These are phyloP conservation scores for Neurospora tetrasperma DNA, from an alignment of 495 filamentous ascomycete species.

Conservation along the genomic window DNA sequence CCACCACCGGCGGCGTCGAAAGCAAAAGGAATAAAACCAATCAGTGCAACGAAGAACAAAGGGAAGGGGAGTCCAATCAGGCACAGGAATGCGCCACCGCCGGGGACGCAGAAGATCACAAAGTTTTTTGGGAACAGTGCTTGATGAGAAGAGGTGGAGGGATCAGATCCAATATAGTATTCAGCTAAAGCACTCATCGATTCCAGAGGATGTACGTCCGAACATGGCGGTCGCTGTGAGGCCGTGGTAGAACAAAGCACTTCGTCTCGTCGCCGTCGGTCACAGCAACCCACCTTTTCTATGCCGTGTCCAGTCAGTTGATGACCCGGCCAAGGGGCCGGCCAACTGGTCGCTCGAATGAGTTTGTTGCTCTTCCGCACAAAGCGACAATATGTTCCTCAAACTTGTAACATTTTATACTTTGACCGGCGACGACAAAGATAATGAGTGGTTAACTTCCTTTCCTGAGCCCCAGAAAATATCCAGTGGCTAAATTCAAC, in stretches of 20 bases:
- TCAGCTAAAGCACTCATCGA: neutral
- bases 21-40: slow-evolving; percentile 21
- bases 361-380: neutral
- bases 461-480: no score
- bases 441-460: no score
- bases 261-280: neutral
- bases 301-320: neutral
- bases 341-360: no score
- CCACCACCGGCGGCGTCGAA: neutral
- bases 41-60: slow-evolving; percentile 34
- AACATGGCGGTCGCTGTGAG: neutral
- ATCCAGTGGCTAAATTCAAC: neutral
- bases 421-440: neutral
- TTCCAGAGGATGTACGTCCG: neutral
- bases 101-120: slow-evolving; percentile 69
- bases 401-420: neutral
- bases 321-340: neutral
- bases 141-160: slow-evolving; percentile 4
- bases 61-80: slow-evolving; percentile 34
- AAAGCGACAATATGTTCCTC: neutral
- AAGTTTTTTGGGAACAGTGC: slow-evolving; percentile 64
- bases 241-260: neutral
- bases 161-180: no score
- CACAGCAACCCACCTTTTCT: neutral
- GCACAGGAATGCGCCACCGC: neutral